Evolutionary conservation across 352 stramenopile species (phyloP), one percentile per base, ranked within the genome.

Genomic region (Globisporangium camurandrum): DNA sequence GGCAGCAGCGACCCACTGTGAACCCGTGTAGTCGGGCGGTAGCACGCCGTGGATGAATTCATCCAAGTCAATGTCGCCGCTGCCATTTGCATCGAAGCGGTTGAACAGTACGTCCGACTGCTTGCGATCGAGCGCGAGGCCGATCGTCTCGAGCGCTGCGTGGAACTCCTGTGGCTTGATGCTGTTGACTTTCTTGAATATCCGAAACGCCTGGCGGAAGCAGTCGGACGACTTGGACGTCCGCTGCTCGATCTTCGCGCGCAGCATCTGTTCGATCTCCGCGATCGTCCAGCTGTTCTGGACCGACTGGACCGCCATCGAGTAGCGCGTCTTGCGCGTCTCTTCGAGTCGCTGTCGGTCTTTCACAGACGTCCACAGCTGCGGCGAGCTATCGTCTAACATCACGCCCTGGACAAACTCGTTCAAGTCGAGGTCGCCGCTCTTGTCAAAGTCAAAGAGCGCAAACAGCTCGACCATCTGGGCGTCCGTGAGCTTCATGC

Each of bases 161-260:
- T 88, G 77, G 56, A 91, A 89, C 34, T 91, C 77, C 33, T 82
- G 56, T 1, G 74, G 74, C 11, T 73, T 69, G 33, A 91, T 91
- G n/a, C 75, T 75, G 41, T 85, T 88, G 7, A 84, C 75, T 43
- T 91, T 91, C 38, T 88, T 88, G 53, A 91, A 91, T 49, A 91
- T 88, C 30, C 66, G 67, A 49, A 88, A 88, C 2, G 80, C 77
- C 46, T 91, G 80, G 12, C 80, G 64, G 48, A 91, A 91, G 47
- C 80, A 88, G 46, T 91, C 80, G 0, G 77, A 88, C 0, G 80
- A 91, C 27, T 64, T 53, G 16, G 77, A 89, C 23, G 80, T 91
- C 28, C 71, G 75, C 51, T 91, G 77, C 60, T 91, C 80, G 34
- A 91, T 91, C 61, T 91, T 91, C 31, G 83, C 71, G 3, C 80